phyloP scores from a whole-genome alignment of 768 basidiomycete genomes.

The Leccinum ochraceum region DNA sequence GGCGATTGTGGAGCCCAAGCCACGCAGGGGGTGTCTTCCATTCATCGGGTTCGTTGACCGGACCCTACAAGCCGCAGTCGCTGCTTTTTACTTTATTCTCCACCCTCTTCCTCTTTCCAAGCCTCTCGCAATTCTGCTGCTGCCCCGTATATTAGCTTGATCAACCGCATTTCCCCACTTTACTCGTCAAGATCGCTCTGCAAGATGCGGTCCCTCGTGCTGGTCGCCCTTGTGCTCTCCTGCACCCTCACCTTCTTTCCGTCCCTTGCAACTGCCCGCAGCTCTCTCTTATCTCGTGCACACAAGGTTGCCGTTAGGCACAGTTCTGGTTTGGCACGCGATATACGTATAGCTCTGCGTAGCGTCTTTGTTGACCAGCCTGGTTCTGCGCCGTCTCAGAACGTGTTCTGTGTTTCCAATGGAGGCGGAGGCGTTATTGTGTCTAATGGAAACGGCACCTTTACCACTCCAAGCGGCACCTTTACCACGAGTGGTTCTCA shows the following conservation, averaged over 20 bases:
- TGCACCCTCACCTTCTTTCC: conserved; percentile 29
- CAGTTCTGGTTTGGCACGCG: conserved; percentile 63
- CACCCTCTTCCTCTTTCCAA: neutral
- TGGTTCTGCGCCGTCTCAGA: conserved; percentile 26
- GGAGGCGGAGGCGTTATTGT: conserved; percentile 24
- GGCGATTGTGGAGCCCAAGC: conserved; percentile 16
- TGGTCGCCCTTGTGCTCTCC: conserved; percentile 35
- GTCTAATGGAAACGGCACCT: conserved; percentile 14
- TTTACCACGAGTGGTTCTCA: conserved; percentile 23
- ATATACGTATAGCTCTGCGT: conserved; percentile 66
- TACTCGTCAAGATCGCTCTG: conserved; percentile 4
- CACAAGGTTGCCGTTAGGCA: conserved; percentile 58
- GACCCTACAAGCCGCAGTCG: conserved; percentile 9
- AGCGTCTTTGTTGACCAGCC: conserved; percentile 50
- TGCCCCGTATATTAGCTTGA: neutral
- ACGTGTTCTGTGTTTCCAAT: conserved; percentile 38
- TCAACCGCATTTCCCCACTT: neutral
- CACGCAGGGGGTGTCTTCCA: conserved; percentile 19
- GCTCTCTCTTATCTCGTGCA: conserved; percentile 41
- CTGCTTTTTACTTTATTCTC: conserved; percentile 18
- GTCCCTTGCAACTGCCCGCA: conserved; percentile 25
- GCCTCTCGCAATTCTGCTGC: neutral
- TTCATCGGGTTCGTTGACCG: conserved; percentile 27
- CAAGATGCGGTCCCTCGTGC: conserved; percentile 29
- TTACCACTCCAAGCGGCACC: conserved; percentile 28